These are phyloP conservation scores for Notholithocarpus densiflorus DNA, from an alignment of 306 rosid genomes.

Conservation along the genomic window DNA sequence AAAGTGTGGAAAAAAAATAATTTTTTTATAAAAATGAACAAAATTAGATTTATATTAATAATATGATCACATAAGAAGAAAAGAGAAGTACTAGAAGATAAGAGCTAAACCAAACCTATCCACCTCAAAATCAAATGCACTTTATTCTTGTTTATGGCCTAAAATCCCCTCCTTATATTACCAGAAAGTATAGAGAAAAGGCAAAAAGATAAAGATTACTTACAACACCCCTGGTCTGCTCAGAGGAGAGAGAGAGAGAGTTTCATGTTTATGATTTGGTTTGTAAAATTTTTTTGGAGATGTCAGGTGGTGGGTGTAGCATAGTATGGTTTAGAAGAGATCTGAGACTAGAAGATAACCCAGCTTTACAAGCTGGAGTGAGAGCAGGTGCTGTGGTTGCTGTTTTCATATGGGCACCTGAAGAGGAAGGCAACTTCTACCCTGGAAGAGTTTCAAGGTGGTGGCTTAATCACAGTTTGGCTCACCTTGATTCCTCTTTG, in stretches of 20 bases:
- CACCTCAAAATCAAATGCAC: constrained; percentile 20
- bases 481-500: constrained; percentile 80
- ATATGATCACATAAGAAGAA: constrained; percentile 3
- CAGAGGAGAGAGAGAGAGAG: not conserved
- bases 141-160: constrained; percentile 26
- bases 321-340: constrained; percentile 99
- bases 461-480: constrained; percentile 95
- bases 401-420: constrained; percentile 97
- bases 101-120: constrained; percentile 18
- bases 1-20: constrained; percentile 5
- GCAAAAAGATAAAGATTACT: constrained; percentile 19
- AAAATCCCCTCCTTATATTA: constrained; percentile 29
- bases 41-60: not conserved
- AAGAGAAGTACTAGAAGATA: constrained; percentile 17
- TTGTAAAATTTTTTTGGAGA: constrained; percentile 31
- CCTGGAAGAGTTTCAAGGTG: constrained; percentile 97
- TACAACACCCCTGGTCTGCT: constrained; percentile 9
- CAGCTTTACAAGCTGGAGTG: constrained; percentile 89
- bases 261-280: constrained; percentile 7
- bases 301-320: constrained; percentile 94
- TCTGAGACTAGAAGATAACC: constrained; percentile 95
- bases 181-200: not conserved
- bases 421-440: constrained; percentile 83
- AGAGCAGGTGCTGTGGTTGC: constrained; percentile 86
- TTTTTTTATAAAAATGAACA: not conserved